A percentile compares a stretch with the other conserved stretches of the same genome.
Conservation (phyloP, 225 moss, liverwort and hornwort genomes). For the Pleurozium schreberi region DNA sequence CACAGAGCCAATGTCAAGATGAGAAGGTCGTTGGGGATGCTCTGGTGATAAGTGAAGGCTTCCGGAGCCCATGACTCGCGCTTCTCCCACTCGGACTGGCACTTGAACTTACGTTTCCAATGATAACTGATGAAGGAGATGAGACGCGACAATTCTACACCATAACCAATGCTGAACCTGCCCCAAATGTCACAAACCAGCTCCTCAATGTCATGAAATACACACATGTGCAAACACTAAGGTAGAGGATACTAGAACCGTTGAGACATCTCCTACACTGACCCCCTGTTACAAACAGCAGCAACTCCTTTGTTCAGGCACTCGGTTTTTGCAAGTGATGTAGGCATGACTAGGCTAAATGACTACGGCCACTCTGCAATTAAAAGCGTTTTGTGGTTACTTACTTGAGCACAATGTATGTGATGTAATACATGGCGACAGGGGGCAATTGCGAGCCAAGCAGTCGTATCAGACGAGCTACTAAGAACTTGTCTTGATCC, state of each 20-base stretch:
- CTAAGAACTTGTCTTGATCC: conserved; percentile 7
- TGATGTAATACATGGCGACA: conserved; percentile 38
- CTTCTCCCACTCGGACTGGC: conserved; percentile 70
- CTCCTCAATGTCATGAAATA: neutral
- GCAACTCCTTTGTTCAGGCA: neutral
- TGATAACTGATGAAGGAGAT: conserved; percentile 54
- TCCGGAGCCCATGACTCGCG: conserved; percentile 77
- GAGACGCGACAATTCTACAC: conserved; percentile 65
- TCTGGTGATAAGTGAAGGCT: conserved; percentile 49
- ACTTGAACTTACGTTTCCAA: conserved; percentile 47
- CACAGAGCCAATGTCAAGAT: conserved; percentile 62
- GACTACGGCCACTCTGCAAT: neutral
- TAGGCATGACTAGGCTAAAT: neutral
- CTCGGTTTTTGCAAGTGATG: neutral
- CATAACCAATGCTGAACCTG: conserved; percentile 43
- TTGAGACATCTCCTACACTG: neutral
- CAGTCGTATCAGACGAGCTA: conserved; percentile 18
- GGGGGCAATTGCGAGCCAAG: conserved; percentile 44
- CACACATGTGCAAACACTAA: neutral
- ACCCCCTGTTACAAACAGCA: neutral
- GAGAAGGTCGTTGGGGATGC: conserved; percentile 75
- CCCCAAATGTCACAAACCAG: neutral
- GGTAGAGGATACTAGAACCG: neutral
- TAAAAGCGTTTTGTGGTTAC: neutral
- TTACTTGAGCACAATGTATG: conserved; percentile 56